A percentile compares a stretch with the other conserved stretches of the same genome.
These are phyloP conservation scores for Microdochium nivale DNA, from an alignment of 2,329 filamentous ascomycete genomes.

Conservation along the genomic window DNA sequence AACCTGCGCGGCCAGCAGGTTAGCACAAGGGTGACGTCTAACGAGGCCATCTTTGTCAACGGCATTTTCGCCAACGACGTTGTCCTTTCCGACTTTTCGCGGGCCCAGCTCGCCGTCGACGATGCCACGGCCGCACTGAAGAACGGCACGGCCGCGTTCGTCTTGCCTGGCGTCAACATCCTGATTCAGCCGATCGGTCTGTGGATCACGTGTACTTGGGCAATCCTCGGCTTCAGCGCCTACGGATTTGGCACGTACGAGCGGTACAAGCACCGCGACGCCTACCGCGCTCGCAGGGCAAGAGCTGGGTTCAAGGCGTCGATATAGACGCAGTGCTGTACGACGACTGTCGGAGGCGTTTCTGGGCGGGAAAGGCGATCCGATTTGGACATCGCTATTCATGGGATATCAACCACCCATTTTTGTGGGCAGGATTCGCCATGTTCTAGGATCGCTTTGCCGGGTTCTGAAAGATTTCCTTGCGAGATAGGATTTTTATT, in stretches of 20 bases:
- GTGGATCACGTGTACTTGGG: slow-evolving; percentile 58
- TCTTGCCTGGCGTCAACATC: slow-evolving; percentile 60
- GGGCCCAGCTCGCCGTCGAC: slow-evolving; percentile 41
- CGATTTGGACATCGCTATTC: too few relatives aligned
- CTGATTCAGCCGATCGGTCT: slow-evolving; percentile 63
- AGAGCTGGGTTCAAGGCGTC: slow-evolving; percentile 16
- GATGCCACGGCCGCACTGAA: slow-evolving; percentile 32
- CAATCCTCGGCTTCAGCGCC: slow-evolving; percentile 43
- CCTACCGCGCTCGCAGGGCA: slow-evolving; percentile 46
- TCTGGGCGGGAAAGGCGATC: too few relatives aligned
- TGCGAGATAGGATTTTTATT: too few relatives aligned
- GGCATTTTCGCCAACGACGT: slow-evolving; percentile 58
- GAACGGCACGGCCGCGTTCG: slow-evolving; percentile 52
- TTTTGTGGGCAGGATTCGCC: too few relatives aligned
- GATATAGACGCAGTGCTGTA: not conserved
- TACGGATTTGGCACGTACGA: slow-evolving; percentile 59
- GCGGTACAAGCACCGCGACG: slow-evolving; percentile 56
- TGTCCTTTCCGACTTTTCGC: slow-evolving; percentile 39
- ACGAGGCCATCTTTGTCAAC: slow-evolving; percentile 62
- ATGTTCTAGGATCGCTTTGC: too few relatives aligned
- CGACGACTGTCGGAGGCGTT: too few relatives aligned
- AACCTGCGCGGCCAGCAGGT: slow-evolving; percentile 42
- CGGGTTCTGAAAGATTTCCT: too few relatives aligned
- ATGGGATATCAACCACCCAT: too few relatives aligned
- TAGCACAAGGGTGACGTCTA: slow-evolving; percentile 56